Evolutionary conservation across 257 asterid genomes (phyloP).

Genomic region (Gentiana dahurica): DNA sequence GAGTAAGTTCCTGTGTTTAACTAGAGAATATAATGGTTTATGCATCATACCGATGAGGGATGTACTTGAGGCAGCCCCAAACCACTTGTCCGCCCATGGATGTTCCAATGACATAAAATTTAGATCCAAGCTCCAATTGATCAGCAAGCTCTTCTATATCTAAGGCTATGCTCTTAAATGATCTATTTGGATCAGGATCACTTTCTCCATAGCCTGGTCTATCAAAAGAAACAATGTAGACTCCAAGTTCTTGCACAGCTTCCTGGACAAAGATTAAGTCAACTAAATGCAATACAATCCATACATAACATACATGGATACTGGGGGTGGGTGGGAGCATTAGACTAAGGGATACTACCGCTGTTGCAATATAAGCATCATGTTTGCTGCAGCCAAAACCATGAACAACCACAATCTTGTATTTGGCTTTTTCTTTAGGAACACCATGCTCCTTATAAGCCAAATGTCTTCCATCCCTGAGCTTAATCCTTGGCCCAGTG

Average conservation of each 20-base stretch:
- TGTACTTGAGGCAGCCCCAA: conserved; percentile 78
- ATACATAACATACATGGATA: no score
- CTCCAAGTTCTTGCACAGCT: conserved; percentile 42
- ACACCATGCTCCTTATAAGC: conserved; percentile 80
- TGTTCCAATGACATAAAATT: conserved; percentile 46
- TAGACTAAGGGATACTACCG: conserved; percentile 28
- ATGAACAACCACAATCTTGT: conserved; percentile 56
- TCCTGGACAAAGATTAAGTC: conserved; percentile 23
- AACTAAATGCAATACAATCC: not conserved
- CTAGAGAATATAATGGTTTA: not conserved
- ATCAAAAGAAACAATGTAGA: conserved; percentile 55
- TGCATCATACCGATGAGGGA: conserved; percentile 41
- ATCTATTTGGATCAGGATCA: conserved; percentile 61
- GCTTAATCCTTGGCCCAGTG: conserved; percentile 58
- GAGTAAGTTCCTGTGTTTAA: not conserved
- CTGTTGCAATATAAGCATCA: conserved; percentile 36
- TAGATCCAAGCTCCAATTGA: conserved; percentile 45
- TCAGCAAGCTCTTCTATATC: conserved; percentile 75
- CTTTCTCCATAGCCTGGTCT: conserved; percentile 84
- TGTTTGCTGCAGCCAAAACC: conserved; percentile 54
- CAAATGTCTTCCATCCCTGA: conserved; percentile 68
- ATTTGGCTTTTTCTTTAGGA: conserved; percentile 49
- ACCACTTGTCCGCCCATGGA: conserved; percentile 70
- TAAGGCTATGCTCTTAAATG: conserved; percentile 36
- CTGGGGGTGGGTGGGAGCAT: no score